Percentiles rank a stretch among this genome's conserved stretches.
Conservation (phyloP, 2,329 filamentous ascomycete genomes). For the Knufia fluminis region DNA sequence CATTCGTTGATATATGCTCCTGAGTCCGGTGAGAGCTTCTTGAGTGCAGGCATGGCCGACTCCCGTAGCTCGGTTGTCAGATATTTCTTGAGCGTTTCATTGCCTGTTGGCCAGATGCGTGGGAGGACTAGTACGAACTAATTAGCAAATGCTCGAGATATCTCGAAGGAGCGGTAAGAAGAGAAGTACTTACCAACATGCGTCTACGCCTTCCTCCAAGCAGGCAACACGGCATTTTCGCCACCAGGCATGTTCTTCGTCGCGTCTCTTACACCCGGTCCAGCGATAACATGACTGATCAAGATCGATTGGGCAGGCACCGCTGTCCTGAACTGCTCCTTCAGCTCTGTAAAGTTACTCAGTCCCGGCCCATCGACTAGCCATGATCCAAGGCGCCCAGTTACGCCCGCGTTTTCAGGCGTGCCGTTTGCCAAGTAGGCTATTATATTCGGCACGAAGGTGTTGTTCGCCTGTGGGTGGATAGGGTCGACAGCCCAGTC, state of each 20-base stretch:
- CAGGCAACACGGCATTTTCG: slow-evolving; percentile 23
- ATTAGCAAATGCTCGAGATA: too few relatives aligned
- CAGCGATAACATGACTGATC: slow-evolving; percentile 17
- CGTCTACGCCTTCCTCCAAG: slow-evolving; percentile 29
- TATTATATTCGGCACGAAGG: slow-evolving; percentile 22
- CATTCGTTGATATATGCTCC: slow-evolving; percentile 29
- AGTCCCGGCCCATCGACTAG: slow-evolving; percentile 1
- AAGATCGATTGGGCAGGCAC: neutral
- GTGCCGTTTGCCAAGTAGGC: neutral
- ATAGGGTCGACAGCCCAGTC: slow-evolving; percentile 22
- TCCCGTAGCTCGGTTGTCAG: slow-evolving; percentile 13
- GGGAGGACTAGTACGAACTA: slow-evolving; percentile 15
- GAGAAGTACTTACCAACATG: slow-evolving; percentile 15
- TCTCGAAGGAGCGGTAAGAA: too few relatives aligned
- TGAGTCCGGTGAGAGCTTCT: slow-evolving; percentile 21
- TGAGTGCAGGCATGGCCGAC: slow-evolving; percentile 21
- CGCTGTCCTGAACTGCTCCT: neutral
- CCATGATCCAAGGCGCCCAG: slow-evolving; percentile 4
- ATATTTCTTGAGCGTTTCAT: slow-evolving; percentile 12
- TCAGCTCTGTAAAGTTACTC: slow-evolving; percentile 1
- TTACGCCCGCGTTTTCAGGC: neutral
- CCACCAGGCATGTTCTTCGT: slow-evolving; percentile 22
- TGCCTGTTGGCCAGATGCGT: slow-evolving; percentile 14
- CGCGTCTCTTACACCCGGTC: slow-evolving; percentile 24
- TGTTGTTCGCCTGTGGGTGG: slow-evolving; percentile 21